phyloP scores from a whole-genome alignment of 2,329 filamentous ascomycete genomes.

The Parascedosporium putredinis region DNA sequence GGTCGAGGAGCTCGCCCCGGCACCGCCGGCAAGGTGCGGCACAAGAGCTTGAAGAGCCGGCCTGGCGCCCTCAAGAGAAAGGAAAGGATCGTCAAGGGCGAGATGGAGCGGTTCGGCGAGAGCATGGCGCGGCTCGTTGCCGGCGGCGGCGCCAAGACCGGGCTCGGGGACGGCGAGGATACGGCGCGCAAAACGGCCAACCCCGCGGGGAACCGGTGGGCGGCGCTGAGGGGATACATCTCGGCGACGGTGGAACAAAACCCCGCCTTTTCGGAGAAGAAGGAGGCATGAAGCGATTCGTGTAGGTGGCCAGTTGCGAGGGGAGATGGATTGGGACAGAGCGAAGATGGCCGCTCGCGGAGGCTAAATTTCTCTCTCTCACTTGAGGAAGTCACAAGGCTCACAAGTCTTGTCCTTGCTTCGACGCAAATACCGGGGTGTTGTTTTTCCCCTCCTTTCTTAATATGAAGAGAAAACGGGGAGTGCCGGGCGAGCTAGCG shows the following conservation, averaged over 20 bases:
- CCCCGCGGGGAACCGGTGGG: slow-evolving; percentile 56
- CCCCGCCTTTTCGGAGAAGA: slow-evolving; percentile 49
- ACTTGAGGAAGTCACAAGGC: too few relatives aligned
- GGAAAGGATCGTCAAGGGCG: slow-evolving; percentile 65
- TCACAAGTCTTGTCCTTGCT: too few relatives aligned
- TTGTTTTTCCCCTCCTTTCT: too few relatives aligned
- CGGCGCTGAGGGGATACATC: slow-evolving; percentile 73
- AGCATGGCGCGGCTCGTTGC: slow-evolving; percentile 67
- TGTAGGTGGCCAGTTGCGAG: not conserved
- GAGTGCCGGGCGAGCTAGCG: too few relatives aligned
- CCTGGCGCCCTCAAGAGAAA: slow-evolving; percentile 77
- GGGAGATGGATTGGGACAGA: too few relatives aligned
- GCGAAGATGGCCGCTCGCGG: too few relatives aligned
- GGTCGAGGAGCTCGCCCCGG: slow-evolving; percentile 32
- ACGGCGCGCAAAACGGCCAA: slow-evolving; percentile 13
- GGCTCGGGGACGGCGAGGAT: slow-evolving; percentile 9
- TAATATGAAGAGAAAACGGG: too few relatives aligned
- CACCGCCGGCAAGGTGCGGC: slow-evolving; percentile 54
- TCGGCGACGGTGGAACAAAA: slow-evolving; percentile 84
- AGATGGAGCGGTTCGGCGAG: slow-evolving; percentile 73
- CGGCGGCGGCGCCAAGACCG: slow-evolving; percentile 11
- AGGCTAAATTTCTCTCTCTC: too few relatives aligned
- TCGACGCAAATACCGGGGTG: too few relatives aligned
- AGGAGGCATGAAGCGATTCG: not conserved
- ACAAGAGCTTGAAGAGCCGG: slow-evolving; percentile 63